Evolutionary conservation across 2,329 filamentous ascomycete species (phyloP).

Genomic region (Periconia sp.): DNA sequence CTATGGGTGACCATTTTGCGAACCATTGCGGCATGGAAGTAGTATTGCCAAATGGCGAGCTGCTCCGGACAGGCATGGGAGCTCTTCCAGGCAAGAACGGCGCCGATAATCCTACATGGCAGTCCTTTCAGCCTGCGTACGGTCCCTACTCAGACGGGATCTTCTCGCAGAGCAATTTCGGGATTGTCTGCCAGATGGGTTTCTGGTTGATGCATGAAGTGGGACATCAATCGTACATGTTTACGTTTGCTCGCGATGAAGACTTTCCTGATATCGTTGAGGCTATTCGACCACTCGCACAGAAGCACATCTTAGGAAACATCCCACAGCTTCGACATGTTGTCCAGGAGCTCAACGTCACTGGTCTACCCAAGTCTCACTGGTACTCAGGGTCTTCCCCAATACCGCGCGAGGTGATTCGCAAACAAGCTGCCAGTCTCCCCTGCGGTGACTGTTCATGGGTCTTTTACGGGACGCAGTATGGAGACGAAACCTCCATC

Average conservation of each 20-base stretch:
- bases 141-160: slow-evolving; percentile 46
- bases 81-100: slow-evolving; percentile 36
- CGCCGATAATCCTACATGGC: slow-evolving; percentile 31
- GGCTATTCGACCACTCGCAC: slow-evolving; percentile 54
- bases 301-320: slow-evolving; percentile 53
- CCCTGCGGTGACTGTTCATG: slow-evolving; percentile 51
- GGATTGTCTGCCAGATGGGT: slow-evolving; percentile 57
- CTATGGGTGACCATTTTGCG: slow-evolving; percentile 52
- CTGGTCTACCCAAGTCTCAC: slow-evolving; percentile 46
- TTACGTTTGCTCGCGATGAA: slow-evolving; percentile 57
- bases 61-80: slow-evolving; percentile 51
- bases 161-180: slow-evolving; percentile 44
- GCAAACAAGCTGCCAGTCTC: slow-evolving; percentile 16
- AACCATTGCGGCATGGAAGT: slow-evolving; percentile 53
- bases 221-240: slow-evolving; percentile 52
- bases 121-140: slow-evolving; percentile 44
- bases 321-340: slow-evolving; percentile 55
- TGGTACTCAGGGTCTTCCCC: slow-evolving; percentile 24
- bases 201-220: slow-evolving; percentile 62
- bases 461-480: slow-evolving; percentile 59
- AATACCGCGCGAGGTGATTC: slow-evolving; percentile 22
- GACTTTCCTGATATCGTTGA: slow-evolving; percentile 57
- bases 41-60: slow-evolving; percentile 47
- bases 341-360: slow-evolving; percentile 53
- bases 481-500: slow-evolving; percentile 39